Evolutionary conservation across 441 rosid species (phyloP).

Genomic region (Erodium trifolium): DNA sequence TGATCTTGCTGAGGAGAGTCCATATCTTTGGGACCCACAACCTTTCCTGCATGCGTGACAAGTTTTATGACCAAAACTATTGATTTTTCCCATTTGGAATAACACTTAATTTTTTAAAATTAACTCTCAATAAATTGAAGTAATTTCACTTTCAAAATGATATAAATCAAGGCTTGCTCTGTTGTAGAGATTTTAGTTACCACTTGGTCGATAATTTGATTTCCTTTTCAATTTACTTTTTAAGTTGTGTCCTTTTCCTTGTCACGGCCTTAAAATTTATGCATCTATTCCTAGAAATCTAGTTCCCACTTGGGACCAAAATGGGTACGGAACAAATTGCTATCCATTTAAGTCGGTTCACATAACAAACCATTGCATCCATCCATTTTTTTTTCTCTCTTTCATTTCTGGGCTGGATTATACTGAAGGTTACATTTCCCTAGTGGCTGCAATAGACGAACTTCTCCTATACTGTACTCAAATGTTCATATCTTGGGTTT

Average conservation of each 20-base stretch:
- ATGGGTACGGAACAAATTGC: constrained; percentile 7
- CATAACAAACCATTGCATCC: background rate
- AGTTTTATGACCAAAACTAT: background rate
- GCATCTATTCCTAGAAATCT: background rate
- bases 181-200: too few species aligned
- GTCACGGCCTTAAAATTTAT: background rate
- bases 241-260: background rate
- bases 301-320: background rate
- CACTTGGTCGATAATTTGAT: too few species aligned
- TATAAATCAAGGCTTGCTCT: too few species aligned
- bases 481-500: background rate
- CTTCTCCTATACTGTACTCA: background rate
- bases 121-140: too few species aligned
- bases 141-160: too few species aligned
- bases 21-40: background rate
- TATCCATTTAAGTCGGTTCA: background rate
- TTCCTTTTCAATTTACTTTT: background rate
- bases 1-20: background rate
- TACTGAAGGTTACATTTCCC: background rate
- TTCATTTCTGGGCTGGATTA: constrained; percentile 4
- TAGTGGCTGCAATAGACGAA: background rate
- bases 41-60: constrained; percentile 8
- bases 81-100: too few species aligned
- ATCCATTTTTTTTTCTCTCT: background rate
- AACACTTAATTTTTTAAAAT: too few species aligned